Percentiles rank a stretch among this genome's conserved stretches.
phyloP scores from a whole-genome alignment of 352 stramenopile species.

The Phytophthora ramorum region DNA sequence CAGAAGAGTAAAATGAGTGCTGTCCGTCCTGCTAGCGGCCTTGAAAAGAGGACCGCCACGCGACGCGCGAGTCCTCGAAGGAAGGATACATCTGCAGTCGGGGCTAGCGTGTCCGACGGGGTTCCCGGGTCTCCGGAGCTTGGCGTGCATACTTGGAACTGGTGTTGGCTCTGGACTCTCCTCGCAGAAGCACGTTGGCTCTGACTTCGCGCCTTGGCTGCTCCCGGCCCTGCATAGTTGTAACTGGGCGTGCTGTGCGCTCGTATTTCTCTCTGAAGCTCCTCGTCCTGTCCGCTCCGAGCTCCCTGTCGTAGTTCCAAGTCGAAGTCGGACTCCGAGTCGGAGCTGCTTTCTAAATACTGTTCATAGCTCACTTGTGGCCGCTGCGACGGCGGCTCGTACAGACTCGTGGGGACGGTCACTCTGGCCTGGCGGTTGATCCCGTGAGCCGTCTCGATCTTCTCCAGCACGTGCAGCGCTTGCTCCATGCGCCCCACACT shows the following conservation, averaged over 20 bases:
- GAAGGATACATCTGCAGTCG: constrained; percentile 42
- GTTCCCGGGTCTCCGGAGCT: constrained; percentile 30
- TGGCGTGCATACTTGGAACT: constrained; percentile 21
- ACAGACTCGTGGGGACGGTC: constrained; percentile 66
- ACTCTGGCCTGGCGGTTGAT: constrained; percentile 60
- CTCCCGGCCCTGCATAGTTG: constrained; percentile 29
- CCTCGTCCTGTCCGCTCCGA: constrained; percentile 5
- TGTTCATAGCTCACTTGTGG: constrained; percentile 30
- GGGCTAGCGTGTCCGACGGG: constrained; percentile 37
- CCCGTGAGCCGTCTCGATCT: constrained; percentile 68
- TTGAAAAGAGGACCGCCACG: constrained; percentile 49
- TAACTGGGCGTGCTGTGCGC: background rate
- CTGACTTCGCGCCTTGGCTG: constrained; percentile 15
- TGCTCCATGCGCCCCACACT: constrained; percentile 65
- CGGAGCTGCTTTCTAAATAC: constrained; percentile 35
- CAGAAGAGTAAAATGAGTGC: constrained; percentile 57
- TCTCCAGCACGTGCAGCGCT: constrained; percentile 55
- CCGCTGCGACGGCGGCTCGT: constrained; percentile 52
- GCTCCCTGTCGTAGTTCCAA: constrained; percentile 14
- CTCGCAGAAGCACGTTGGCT: constrained; percentile 36
- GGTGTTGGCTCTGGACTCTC: constrained; percentile 23
- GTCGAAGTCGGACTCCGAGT: constrained; percentile 33
- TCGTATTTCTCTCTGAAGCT: background rate
- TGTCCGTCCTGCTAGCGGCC: constrained; percentile 46
- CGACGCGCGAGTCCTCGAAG: constrained; percentile 45